Evolutionary conservation across 202 grass and related monocot genomes (phyloP), one percentile per base, ranked within the genome.

Genomic region (Thinopyrum obtusiflorum): DNA sequence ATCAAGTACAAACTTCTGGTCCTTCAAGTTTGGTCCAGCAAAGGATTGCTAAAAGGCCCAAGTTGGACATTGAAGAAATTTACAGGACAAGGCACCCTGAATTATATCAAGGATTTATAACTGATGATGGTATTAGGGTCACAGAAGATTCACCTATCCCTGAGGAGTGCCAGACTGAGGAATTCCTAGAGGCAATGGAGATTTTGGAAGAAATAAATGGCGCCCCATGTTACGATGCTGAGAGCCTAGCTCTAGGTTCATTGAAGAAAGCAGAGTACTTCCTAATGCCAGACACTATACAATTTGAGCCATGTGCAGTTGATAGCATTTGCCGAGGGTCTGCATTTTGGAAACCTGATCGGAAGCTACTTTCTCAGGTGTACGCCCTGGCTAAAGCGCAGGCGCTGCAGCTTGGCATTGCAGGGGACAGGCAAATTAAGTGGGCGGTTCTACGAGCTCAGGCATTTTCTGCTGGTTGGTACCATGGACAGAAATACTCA

Each of bases 391-490:
- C 65, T 10, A 68, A 68, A 68, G 17, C 32, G 32, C 65, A 68
- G 65, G 65, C 65, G 1, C 31, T 68, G 1, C 31, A 36, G 31
- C 65, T 68, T 68, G 65, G 65, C 31, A 68, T 68, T n/a, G 9
- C 17, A 36, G 65, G 65, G 32, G 7, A 68, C 17, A 37, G 65
- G 5, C 17, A 68, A 68, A 68, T 68, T 68, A 68, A 68, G 28
- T 68, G 32, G 65, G 65, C 65, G 20, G 32, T 68, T 37, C 17
- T 68, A 33, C 32, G 32, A 4, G 35, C 18, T n/a, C 65, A 37
- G 18, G 65, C 65, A 68, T 68, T 68, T 68, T 68, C 31, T 36
- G 65, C 65, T 68, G 65, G 65, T 4, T 68, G 65, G 65, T 68
- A 68, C 18, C 65, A 68, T 68, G 65, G 17, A 68, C 65, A 68